Evolutionary conservation across 306 rosid genomes (phyloP).

Genomic region (Alnus rubra): DNA sequence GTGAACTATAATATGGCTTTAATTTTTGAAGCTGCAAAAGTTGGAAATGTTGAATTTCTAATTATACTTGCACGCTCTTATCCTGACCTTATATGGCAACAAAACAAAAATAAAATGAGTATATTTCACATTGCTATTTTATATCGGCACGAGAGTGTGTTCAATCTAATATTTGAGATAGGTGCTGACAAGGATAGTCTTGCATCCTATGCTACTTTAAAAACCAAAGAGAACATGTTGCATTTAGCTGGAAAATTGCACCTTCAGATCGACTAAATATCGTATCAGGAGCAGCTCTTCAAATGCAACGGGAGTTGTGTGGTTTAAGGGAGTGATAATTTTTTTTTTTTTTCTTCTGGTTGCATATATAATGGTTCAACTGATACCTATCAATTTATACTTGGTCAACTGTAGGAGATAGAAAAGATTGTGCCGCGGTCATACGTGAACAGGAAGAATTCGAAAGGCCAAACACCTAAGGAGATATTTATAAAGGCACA

Average conservation of each 20-base stretch:
- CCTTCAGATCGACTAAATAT: neutral
- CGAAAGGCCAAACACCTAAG: neutral
- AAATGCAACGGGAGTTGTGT: neutral
- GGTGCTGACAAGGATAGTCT: too few relatives aligned
- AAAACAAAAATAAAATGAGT: neutral
- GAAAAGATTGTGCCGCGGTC: slow-evolving; percentile 4
- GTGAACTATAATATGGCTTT: too few relatives aligned
- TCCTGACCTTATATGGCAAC: neutral
- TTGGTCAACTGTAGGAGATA: neutral
- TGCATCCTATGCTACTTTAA: neutral
- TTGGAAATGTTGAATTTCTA: neutral
- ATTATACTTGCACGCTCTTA: neutral
- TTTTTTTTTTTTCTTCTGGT: too few relatives aligned
- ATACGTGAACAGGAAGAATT: neutral
- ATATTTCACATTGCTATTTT: neutral
- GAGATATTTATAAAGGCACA: neutral
- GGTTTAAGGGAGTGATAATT: neutral
- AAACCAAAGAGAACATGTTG: neutral
- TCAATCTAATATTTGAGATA: too few relatives aligned
- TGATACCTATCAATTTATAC: too few relatives aligned
- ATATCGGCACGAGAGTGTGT: neutral
- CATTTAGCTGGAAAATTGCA: neutral
- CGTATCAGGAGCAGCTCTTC: neutral
- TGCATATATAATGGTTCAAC: too few relatives aligned
- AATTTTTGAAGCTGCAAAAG: neutral